phyloP scores from a whole-genome alignment of 2,329 filamentous ascomycete genomes.

The Pseudovirgaria hyperparasitica region DNA sequence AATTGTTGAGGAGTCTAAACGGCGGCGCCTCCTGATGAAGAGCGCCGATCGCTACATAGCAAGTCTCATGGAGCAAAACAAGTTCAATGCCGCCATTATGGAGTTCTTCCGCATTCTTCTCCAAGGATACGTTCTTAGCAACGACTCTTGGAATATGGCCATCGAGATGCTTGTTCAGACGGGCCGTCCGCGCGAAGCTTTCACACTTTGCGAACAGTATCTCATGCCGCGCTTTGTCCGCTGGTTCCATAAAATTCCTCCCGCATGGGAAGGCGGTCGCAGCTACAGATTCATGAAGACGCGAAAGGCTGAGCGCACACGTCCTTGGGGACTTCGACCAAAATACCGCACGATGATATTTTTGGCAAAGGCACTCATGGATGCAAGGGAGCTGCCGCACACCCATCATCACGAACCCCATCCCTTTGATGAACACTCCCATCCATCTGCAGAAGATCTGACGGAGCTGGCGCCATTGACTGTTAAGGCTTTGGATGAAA shows the following conservation, averaged over 20 bases:
- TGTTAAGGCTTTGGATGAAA: slow-evolving; percentile 28
- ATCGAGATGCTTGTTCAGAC: slow-evolving; percentile 54
- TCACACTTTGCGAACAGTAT: slow-evolving; percentile 58
- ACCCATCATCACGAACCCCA: too few species aligned
- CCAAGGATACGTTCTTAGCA: slow-evolving; percentile 62
- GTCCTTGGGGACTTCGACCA: slow-evolving; percentile 18
- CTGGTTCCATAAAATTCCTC: slow-evolving; percentile 38
- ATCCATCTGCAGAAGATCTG: slow-evolving; percentile 12
- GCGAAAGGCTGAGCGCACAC: slow-evolving; percentile 13
- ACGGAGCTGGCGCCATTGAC: slow-evolving; percentile 25
- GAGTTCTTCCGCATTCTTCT: slow-evolving; percentile 43
- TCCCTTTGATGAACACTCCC: too few species aligned
- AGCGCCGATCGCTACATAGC: too few species aligned
- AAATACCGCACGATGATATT: slow-evolving; percentile 31
- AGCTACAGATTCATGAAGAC: slow-evolving; percentile 18
- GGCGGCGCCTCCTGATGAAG: too few species aligned
- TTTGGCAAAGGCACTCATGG: slow-evolving; percentile 25
- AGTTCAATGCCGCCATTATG: too few species aligned
- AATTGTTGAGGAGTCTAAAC: too few species aligned
- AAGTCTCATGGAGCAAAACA: too few species aligned
- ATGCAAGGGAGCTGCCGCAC: slow-evolving; percentile 17
- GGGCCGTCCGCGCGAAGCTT: slow-evolving; percentile 52
- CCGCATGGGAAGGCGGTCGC: slow-evolving; percentile 11
- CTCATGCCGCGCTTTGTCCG: slow-evolving; percentile 72
- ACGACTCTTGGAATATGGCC: slow-evolving; percentile 68